Conservation (phyloP, 768 basidiomycete genomes). For the Baorangia bicolor region DNA sequence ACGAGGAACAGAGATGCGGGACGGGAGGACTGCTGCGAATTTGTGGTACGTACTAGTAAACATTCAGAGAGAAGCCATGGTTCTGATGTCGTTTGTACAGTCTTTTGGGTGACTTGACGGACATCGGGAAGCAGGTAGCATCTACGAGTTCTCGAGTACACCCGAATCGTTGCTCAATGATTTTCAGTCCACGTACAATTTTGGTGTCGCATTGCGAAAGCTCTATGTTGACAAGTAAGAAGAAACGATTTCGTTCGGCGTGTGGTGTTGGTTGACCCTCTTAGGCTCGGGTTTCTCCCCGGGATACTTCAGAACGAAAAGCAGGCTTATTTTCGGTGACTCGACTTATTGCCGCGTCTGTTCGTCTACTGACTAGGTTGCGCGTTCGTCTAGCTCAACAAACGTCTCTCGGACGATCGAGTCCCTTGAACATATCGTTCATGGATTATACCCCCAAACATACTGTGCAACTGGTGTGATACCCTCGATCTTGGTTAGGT, state of each 20-base stretch:
- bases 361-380: not conserved
- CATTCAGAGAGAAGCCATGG: not conserved
- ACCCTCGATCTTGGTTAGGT: constrained; percentile 61
- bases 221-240: constrained; percentile 67
- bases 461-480: constrained; percentile 45
- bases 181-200: constrained; percentile 61
- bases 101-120: constrained; percentile 50
- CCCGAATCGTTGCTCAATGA: not conserved
- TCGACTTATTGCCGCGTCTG: not conserved
- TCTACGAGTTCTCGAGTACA: not conserved
- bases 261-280: not conserved
- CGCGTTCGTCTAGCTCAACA: constrained; percentile 49
- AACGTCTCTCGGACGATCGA: constrained; percentile 78
- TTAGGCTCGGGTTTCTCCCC: constrained; percentile 66
- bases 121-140: constrained; percentile 63
- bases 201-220: constrained; percentile 55
- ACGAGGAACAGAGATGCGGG: constrained; percentile 53
- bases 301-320: constrained; percentile 43
- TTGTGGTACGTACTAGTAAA: constrained; percentile 64
- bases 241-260: not conserved
- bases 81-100: constrained; percentile 33
- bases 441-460: constrained; percentile 63
- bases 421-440: constrained; percentile 69
- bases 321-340: constrained; percentile 59
- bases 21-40: constrained; percentile 54